Evolutionary conservation across 2,329 filamentous ascomycete species (phyloP), one percentile per base, ranked within the genome.

Genomic region (Cladobotryum mycophilum): DNA sequence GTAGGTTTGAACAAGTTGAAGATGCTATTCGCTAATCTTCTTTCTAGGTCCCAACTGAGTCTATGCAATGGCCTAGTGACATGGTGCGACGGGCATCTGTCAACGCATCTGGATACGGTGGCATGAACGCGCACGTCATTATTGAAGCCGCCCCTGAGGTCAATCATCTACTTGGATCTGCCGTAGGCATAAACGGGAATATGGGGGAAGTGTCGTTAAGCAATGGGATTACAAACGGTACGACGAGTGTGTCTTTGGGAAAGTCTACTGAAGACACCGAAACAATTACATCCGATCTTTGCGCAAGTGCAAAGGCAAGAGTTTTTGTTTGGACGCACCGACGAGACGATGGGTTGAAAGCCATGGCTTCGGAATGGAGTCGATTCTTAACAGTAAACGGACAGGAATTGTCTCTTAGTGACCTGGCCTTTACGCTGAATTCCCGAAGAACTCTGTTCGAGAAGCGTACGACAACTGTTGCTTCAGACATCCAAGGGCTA

Each of bases 41-140:
- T 45, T 18, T 43, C 22, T 46, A 57, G 55, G 43, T 60, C 37
- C 52, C 58, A 6, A 49, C 47, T 11, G 51, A 58, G 12, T 36
- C 51, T 25, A 48, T 45, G 15, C 22, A 49, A 13, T 57, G 54
- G 55, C 55, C 55, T 34, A 49, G 48, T 17, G 43, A 33, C 4
- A 47, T 37, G n/a, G 36, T 52, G 3, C 52, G 44, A 13, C 53
- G 57, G 4, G 55, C 50, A 17, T 57, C 53, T 41, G 49, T 61
- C 40, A 61, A 61, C 43, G 56, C 59, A 11, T 61, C 58, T 18
- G 58, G 56, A 6, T 59, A 59, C 33, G 57, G 59, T 2, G 59
- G 59, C 9, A 56, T 51, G 9, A 60, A 61, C 13, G 53, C 51
- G 15, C 59, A 61, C 33, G 54, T 60, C 13, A 55, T 61, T 14